Evolutionary conservation across 2,329 filamentous ascomycete genomes (phyloP).

Genomic region (Aureobasidium lini): DNA sequence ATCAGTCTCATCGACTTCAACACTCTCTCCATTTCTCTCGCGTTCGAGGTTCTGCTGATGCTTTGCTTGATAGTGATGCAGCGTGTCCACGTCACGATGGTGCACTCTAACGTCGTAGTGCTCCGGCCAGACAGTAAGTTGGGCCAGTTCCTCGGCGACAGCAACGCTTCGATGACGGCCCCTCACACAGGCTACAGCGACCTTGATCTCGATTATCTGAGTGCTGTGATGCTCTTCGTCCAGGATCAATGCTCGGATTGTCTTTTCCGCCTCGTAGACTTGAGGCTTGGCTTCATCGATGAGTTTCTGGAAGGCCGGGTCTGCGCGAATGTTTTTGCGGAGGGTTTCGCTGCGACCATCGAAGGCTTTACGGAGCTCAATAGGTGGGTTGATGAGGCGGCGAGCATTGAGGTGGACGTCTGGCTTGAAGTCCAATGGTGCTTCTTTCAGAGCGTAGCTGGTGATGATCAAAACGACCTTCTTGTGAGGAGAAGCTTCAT

Average conservation of each 20-base stretch:
- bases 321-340: background rate
- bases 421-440: background rate
- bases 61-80: background rate
- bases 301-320: background rate
- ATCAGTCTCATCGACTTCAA: background rate
- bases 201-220: background rate
- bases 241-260: background rate
- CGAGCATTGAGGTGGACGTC: background rate
- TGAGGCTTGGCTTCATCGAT: background rate
- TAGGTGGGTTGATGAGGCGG: background rate
- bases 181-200: background rate
- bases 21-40: background rate
- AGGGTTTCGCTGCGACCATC: conserved; percentile 2
- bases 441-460: background rate
- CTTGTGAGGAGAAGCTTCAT: background rate
- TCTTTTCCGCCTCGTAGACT: background rate
- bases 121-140: background rate
- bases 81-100: background rate
- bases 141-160: background rate
- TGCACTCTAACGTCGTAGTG: background rate
- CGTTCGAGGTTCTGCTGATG: conserved; percentile 1
- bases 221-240: background rate
- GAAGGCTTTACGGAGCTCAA: background rate
- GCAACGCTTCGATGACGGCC: background rate
- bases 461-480: background rate